These are phyloP conservation scores for Coemansia sp. DNA, from an alignment of 192 early-diverging fungal genomes.

Conservation along the genomic window DNA sequence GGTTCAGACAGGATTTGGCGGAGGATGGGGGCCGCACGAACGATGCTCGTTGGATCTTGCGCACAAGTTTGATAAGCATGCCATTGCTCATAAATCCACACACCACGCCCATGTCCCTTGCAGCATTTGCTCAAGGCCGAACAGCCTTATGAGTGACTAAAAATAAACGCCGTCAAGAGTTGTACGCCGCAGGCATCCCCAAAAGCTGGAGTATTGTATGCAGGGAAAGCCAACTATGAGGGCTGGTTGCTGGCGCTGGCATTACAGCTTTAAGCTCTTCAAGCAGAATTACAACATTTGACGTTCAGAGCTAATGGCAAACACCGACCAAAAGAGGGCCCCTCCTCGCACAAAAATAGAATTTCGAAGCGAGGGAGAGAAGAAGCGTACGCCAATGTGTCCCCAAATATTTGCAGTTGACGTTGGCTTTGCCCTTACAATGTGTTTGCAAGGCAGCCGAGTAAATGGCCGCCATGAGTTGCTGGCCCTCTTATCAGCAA, in stretches of 20 bases:
- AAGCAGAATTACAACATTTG: neutral
- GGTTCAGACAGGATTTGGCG: neutral
- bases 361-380: neutral
- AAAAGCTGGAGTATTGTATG: slow-evolving; percentile 33
- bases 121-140: neutral
- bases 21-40: neutral
- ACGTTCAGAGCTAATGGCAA: neutral
- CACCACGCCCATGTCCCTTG: neutral
- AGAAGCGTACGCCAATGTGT: neutral
- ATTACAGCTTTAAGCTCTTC: neutral
- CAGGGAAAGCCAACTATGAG: slow-evolving; percentile 47
- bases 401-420: neutral
- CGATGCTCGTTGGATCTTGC: slow-evolving; percentile 1
- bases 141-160: neutral
- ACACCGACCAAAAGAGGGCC: neutral
- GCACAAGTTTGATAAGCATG: slow-evolving; percentile 4
- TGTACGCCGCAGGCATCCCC: slow-evolving; percentile 1
- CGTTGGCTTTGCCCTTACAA: neutral
- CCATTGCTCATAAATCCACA: neutral
- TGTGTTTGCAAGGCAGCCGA: slow-evolving; percentile 7
- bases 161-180: slow-evolving; percentile 1
- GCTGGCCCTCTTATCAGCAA: neutral
- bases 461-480: slow-evolving; percentile 5
- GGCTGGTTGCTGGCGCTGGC: slow-evolving; percentile 24
- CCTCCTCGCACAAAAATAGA: neutral